A percentile compares a stretch with the other conserved stretches of the same genome.
Evolutionary conservation across 768 basidiomycete genomes (phyloP).

Genomic region (Trichaptum fuscoviolaceum): DNA sequence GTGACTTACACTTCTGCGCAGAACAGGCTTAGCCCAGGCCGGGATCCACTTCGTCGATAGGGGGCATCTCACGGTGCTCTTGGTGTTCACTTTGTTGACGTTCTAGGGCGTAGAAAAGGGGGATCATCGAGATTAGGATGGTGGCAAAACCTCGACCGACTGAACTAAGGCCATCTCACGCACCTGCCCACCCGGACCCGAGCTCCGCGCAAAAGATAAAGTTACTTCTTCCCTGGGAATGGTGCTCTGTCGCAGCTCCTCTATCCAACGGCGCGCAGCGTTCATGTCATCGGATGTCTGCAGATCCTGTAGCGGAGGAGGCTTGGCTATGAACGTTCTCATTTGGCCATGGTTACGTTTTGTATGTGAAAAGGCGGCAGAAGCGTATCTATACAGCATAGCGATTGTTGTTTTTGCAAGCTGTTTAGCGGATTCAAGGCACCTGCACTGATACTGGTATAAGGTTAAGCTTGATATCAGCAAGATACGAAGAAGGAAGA

Average conservation of each 20-base stretch:
- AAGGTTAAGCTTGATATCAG: background rate
- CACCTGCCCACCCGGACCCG: conserved; percentile 84
- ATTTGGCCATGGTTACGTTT: conserved; percentile 8
- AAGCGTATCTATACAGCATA: background rate
- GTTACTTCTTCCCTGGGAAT: conserved; percentile 54
- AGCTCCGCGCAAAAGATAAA: conserved; percentile 69
- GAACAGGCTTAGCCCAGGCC: conserved; percentile 46
- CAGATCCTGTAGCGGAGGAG: conserved; percentile 36
- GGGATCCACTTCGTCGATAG: conserved; percentile 65
- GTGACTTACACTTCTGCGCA: conserved; percentile 45
- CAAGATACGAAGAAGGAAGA: background rate
- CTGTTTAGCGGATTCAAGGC: background rate
- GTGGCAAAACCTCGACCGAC: conserved; percentile 1
- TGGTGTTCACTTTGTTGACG: conserved; percentile 88
- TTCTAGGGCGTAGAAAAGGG: conserved; percentile 42
- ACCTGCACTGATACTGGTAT: background rate
- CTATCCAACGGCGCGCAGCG: conserved; percentile 52
- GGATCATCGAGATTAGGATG: conserved; percentile 8
- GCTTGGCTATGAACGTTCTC: conserved; percentile 28
- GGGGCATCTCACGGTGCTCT: conserved; percentile 59
- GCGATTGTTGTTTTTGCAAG: background rate
- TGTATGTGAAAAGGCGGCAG: background rate
- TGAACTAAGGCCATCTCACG: conserved; percentile 10
- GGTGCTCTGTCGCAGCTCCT: conserved; percentile 35
- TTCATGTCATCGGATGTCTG: conserved; percentile 36